Percentiles rank a stretch among this genome's conserved stretches.
Conservation (phyloP, 2,329 filamentous ascomycete species). For the Xylariaceae sp. region DNA sequence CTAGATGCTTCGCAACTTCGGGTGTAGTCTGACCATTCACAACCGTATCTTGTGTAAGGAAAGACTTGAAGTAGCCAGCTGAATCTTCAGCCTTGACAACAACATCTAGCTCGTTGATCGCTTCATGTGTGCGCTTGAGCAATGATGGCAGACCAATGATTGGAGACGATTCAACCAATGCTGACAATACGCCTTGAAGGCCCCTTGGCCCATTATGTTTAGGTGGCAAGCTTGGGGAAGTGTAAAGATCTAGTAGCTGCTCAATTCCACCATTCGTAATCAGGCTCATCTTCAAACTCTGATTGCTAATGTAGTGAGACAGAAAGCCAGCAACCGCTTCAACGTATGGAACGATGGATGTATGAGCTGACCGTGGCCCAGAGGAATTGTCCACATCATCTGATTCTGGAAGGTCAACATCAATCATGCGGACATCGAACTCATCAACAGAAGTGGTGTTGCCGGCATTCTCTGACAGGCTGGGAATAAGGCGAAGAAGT, state of each 20-base stretch:
- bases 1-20: constrained; percentile 39
- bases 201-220: constrained; percentile 67
- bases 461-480: constrained; percentile 36
- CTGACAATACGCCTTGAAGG: constrained; percentile 67
- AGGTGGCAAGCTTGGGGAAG: constrained; percentile 72
- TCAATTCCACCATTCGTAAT: constrained; percentile 77
- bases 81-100: constrained; percentile 52
- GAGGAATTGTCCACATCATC: constrained; percentile 20
- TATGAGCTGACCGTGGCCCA: constrained; percentile 22
- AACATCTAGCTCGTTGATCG: constrained; percentile 62
- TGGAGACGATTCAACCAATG: constrained; percentile 74
- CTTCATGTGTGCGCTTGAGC: constrained; percentile 64
- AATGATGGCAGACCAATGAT: constrained; percentile 78
- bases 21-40: constrained; percentile 29
- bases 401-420: constrained; percentile 37
- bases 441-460: constrained; percentile 34
- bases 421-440: constrained; percentile 62
- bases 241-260: constrained; percentile 75
- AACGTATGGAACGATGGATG: constrained; percentile 62
- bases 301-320: constrained; percentile 66
- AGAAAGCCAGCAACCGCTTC: constrained; percentile 74
- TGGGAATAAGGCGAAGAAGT: constrained; percentile 25
- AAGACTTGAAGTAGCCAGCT: constrained; percentile 65
- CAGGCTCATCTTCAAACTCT: constrained; percentile 65
- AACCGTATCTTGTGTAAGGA: constrained; percentile 44